Conservation (phyloP, 148 eudicot species). For the Spergularia marina region DNA sequence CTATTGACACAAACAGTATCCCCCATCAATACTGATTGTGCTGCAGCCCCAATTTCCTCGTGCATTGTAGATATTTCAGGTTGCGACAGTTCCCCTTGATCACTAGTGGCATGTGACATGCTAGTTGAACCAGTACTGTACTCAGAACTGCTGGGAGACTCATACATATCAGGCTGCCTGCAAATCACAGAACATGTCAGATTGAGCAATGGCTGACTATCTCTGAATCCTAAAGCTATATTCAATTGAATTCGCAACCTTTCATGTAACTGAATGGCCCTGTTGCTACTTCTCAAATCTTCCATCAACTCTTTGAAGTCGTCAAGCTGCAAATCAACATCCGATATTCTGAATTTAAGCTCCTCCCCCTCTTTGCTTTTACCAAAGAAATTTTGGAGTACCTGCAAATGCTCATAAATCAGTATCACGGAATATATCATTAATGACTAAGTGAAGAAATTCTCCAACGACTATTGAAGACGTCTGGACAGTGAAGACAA, state of each 20-base stretch:
- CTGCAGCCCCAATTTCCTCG: slow-evolving; percentile 39
- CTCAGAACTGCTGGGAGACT: slow-evolving; percentile 78
- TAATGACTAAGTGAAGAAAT: background rate
- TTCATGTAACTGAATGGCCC: slow-evolving; percentile 48
- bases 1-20: slow-evolving; percentile 33
- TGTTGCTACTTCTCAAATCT: slow-evolving; percentile 50
- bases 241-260: slow-evolving; percentile 41
- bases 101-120: slow-evolving; percentile 40
- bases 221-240: background rate
- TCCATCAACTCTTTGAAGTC: slow-evolving; percentile 55
- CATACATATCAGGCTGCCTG: slow-evolving; percentile 65
- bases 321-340: slow-evolving; percentile 53
- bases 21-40: slow-evolving; percentile 35
- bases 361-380: slow-evolving; percentile 57
- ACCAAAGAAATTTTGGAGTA: slow-evolving; percentile 58
- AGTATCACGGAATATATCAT: slow-evolving; percentile 5
- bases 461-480: background rate
- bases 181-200: slow-evolving; percentile 20
- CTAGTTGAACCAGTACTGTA: slow-evolving; percentile 71
- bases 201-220: background rate
- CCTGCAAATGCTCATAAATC: slow-evolving; percentile 38
- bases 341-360: slow-evolving; percentile 30
- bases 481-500: background rate
- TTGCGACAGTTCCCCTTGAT: slow-evolving; percentile 49
- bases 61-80: slow-evolving; percentile 42